Evolutionary conservation across 495 filamentous ascomycete genomes (phyloP).

Genomic region (Hypomontagnella submonticulosa): DNA sequence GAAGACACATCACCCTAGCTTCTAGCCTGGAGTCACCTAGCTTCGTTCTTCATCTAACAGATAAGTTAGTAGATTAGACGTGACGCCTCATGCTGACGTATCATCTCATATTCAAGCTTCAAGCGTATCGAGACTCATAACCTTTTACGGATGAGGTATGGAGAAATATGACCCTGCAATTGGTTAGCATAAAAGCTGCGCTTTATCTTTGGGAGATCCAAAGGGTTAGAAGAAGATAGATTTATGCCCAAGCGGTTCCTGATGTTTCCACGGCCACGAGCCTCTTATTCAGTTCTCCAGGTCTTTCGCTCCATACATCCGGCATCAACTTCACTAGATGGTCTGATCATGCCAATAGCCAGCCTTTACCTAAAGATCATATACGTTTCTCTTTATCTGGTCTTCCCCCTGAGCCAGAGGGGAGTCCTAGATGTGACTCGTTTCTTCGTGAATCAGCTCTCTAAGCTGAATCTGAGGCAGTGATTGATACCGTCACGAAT

Average conservation of each 20-base stretch:
- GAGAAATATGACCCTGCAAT: too few species aligned
- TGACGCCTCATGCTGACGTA: slow-evolving; percentile 41
- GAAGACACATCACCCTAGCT: background rate
- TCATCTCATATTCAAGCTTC: slow-evolving; percentile 9
- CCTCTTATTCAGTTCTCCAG: slow-evolving; percentile 40
- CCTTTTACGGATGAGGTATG: too few species aligned
- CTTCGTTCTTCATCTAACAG: slow-evolving; percentile 45
- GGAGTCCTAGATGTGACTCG: slow-evolving; percentile 15
- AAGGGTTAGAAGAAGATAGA: too few species aligned
- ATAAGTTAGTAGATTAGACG: slow-evolving; percentile 48
- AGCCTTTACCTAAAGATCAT: too few species aligned
- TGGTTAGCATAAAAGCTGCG: too few species aligned
- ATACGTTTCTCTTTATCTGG: slow-evolving; percentile 1
- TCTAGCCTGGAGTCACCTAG: slow-evolving; percentile 30
- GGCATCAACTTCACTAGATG: slow-evolving; percentile 24
- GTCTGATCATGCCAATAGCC: slow-evolving; percentile 10
- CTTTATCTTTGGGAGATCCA: too few species aligned
- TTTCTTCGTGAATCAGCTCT: slow-evolving; percentile 17
- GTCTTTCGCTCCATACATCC: slow-evolving; percentile 48
- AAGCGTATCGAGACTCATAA: slow-evolving; percentile 6
- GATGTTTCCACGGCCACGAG: slow-evolving; percentile 23
- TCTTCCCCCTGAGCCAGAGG: background rate
- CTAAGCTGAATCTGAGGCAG: slow-evolving; percentile 5
- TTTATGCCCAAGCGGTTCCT: too few species aligned
- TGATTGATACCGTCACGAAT: too few species aligned